Conservation (phyloP, 176 grass and related monocot species). For the Hordeum vulgare region MorexV3_pseudomolecules_assembly NC_058519.1:11988101-11988600, state of each 20-base stretch:
- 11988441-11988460: not conserved
- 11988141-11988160: not conserved
- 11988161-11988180: not conserved
- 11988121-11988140: not conserved
- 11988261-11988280: conserved; percentile 83
- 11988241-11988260: conserved; percentile 92
- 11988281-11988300: conserved; percentile 89
- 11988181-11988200: not conserved
- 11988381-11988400: not conserved
- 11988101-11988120: not conserved
- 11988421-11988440: not conserved
- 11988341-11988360: conserved; percentile 94
- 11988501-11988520: conserved; percentile 89
- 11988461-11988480: not conserved
- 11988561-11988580: conserved; percentile 89
- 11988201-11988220: conserved; percentile 1
- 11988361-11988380: not conserved
- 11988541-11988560: conserved; percentile 79
- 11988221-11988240: conserved; percentile 16
- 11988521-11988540: conserved; percentile 82
- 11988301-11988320: conserved; percentile 92
- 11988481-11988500: conserved; percentile 31
- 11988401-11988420: not conserved
- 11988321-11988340: conserved; percentile 93
- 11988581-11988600: conserved; percentile 91